Conservation (phyloP, 768 basidiomycete genomes). For the Leccinum sublutescens region DNA sequence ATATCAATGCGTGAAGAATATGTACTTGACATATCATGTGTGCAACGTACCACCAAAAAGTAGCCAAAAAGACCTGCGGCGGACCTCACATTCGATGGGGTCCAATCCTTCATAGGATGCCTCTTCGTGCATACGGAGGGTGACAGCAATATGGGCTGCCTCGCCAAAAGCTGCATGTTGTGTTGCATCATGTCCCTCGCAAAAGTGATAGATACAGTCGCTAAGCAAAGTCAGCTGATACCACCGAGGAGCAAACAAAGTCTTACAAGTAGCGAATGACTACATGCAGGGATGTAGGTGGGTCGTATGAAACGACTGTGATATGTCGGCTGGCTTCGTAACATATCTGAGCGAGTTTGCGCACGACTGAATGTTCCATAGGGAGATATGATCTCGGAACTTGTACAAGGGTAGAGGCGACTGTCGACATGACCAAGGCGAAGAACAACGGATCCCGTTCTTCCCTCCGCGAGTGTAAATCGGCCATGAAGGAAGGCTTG, state of each 20-base stretch:
- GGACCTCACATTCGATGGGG: constrained; percentile 84
- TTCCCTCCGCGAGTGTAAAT: constrained; percentile 74
- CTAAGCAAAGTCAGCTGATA: constrained; percentile 36
- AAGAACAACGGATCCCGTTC: constrained; percentile 90
- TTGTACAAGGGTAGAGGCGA: constrained; percentile 85
- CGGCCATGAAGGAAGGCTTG: constrained; percentile 90
- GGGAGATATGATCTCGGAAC: constrained; percentile 86
- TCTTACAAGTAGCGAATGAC: constrained; percentile 87
- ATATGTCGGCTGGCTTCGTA: constrained; percentile 82
- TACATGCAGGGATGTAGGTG: constrained; percentile 80
- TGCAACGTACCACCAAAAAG: constrained; percentile 72
- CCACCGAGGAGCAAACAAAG: neutral
- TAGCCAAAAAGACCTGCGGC: constrained; percentile 87
- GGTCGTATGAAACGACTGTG: constrained; percentile 77
- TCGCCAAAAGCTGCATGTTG: constrained; percentile 88
- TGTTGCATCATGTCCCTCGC: constrained; percentile 83
- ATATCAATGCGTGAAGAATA: neutral
- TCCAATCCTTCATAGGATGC: constrained; percentile 77
- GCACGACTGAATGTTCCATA: constrained; percentile 81
- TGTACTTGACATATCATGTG: neutral
- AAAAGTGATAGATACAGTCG: constrained; percentile 85
- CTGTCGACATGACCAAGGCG: constrained; percentile 84
- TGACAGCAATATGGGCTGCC: constrained; percentile 79
- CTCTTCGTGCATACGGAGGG: constrained; percentile 85
- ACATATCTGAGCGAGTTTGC: constrained; percentile 77